These are phyloP conservation scores for Pluteus cervinus DNA, from an alignment of 768 basidiomycete species.

Conservation along the genomic window DNA sequence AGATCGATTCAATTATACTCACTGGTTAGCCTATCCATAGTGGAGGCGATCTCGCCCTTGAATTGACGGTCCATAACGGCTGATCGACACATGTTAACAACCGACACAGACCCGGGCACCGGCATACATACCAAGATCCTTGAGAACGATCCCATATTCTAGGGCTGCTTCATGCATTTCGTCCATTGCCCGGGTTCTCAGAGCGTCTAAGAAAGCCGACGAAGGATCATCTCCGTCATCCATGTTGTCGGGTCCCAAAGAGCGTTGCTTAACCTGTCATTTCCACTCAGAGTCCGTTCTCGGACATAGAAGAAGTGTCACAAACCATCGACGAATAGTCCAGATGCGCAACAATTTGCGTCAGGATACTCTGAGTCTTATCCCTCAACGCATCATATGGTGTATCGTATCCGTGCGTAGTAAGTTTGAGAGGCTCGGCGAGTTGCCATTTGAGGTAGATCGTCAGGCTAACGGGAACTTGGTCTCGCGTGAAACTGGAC, in stretches of 20 bases:
- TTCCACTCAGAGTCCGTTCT: too few relatives aligned
- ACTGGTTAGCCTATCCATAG: constrained; percentile 78
- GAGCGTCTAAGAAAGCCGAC: constrained; percentile 75
- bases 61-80: constrained; percentile 86
- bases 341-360: constrained; percentile 80
- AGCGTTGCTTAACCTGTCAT: constrained; percentile 67
- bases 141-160: constrained; percentile 79
- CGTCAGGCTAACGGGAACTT: constrained; percentile 79
- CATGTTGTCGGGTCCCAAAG: constrained; percentile 68
- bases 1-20: too few relatives aligned
- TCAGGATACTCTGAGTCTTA: constrained; percentile 83
- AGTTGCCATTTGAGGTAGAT: constrained; percentile 79
- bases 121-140: constrained; percentile 61
- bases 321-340: constrained; percentile 40
- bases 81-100: constrained; percentile 17
- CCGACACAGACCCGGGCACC: background rate
- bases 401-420: constrained; percentile 79
- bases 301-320: too few relatives aligned
- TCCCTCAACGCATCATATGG: constrained; percentile 75
- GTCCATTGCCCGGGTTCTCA: constrained; percentile 81
- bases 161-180: constrained; percentile 77
- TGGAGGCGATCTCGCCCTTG: constrained; percentile 81
- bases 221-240: constrained; percentile 66
- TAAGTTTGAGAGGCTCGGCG: constrained; percentile 52
- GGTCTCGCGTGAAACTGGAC: constrained; percentile 73